Evolutionary conservation across 1,139 yeast species (phyloP), one percentile per base, ranked within the genome.

Genomic region (Yamadazyma friedrichii): DNA sequence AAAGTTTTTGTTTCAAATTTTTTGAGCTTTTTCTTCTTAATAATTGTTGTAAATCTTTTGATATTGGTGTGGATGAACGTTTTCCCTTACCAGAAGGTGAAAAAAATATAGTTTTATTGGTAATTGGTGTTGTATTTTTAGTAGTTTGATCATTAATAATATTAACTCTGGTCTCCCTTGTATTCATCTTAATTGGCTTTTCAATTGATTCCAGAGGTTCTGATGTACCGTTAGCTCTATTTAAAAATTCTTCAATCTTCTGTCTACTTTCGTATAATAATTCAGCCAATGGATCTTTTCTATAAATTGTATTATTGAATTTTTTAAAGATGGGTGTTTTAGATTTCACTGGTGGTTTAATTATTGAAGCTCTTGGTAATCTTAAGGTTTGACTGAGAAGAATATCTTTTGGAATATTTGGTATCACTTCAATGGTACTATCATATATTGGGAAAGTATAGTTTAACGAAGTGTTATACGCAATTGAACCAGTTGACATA

Each of bases 31-130:
- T 50, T 34, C 49, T 45, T 22, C 38, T 48, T 15, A 38, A 39
- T n/a, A 29, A 31, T 28, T 40, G 42, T 10, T 45, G 44, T 20
- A 44, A 26, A 29, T 53, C 57, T 31, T 53, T 51, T n/a, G 44
- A 39, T 9, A 54, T 47, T 3, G 62, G 43, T 3, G 55, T 59
- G 3, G 59, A 47, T 11, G 29, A 39, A 42, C 42, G 55, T 56
- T 50, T 60, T 49, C 16, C 57, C 49, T 13, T 61, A 5, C 56
- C 59, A 16, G 64, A 53, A 31, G 70, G 68, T 2, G 69, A 64
- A 44, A 64, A 65, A 46, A 52, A 61, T 2, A 62, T 55, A 15
- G 67, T 56, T 40, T 62, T 64, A 40, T 61, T 64, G 3, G 62
- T 61, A 9, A 55, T 55, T 8, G 70, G 69, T 15, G 68, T 62